Percentiles rank a stretch among this genome's conserved stretches.
phyloP scores from a whole-genome alignment of 257 asterid species.

The Nyctanthes arbortristis region DNA sequence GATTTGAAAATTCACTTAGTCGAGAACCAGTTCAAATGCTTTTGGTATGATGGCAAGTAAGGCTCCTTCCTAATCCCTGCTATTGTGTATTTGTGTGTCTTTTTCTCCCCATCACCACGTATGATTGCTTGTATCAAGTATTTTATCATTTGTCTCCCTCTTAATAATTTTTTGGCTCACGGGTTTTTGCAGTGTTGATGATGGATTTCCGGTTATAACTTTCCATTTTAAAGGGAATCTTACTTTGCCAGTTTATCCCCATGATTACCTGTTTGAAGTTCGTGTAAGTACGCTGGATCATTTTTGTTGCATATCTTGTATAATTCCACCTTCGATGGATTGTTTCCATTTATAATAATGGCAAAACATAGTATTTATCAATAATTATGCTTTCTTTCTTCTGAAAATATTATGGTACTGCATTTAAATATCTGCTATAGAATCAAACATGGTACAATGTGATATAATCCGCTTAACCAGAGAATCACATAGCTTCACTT shows the following conservation, averaged over 20 bases:
- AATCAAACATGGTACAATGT: too few species aligned
- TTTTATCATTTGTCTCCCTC: neutral
- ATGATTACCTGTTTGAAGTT: slow-evolving; percentile 66
- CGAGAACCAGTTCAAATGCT: slow-evolving; percentile 68
- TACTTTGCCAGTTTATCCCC: slow-evolving; percentile 73
- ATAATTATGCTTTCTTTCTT: too few species aligned
- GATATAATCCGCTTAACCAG: too few species aligned
- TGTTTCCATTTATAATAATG: too few species aligned
- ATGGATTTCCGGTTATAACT: slow-evolving; percentile 82
- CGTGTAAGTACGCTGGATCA: slow-evolving; percentile 49
- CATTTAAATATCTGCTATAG: too few species aligned
- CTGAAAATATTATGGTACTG: too few species aligned
- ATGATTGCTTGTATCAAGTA: neutral
- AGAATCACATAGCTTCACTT: slow-evolving; percentile 3
- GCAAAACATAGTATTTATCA: too few species aligned
- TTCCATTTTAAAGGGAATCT: slow-evolving; percentile 70
- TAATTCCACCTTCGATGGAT: too few species aligned
- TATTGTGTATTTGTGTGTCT: slow-evolving; percentile 1
- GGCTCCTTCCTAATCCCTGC: slow-evolving; percentile 27
- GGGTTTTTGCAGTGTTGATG: slow-evolving; percentile 68
- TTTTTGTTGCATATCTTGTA: neutral
- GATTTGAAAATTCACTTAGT: slow-evolving; percentile 58
- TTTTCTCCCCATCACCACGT: too few species aligned
- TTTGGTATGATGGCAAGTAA: slow-evolving; percentile 67
- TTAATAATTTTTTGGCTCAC: slow-evolving; percentile 15